Percentiles rank a stretch among this genome's conserved stretches.
Evolutionary conservation across 805 yeast genomes (phyloP).

Genomic region (Cyberlindnera galapagoensis): DNA sequence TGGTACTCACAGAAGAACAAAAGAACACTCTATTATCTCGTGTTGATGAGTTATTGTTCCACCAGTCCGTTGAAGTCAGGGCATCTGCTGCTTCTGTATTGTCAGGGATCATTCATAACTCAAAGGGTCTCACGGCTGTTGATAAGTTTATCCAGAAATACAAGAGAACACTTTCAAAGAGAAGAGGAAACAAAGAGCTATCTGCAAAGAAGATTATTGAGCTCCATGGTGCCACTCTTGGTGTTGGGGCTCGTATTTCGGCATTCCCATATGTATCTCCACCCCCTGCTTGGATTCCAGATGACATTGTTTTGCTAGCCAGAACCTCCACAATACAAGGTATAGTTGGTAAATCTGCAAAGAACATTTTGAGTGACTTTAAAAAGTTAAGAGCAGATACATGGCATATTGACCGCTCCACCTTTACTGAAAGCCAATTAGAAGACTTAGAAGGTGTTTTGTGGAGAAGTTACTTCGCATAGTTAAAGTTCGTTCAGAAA

Average conservation of each 20-base stretch:
- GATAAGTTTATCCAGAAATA: constrained; percentile 32
- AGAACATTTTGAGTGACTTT: constrained; percentile 72
- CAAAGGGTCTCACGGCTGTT: constrained; percentile 34
- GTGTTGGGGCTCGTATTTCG: constrained; percentile 78
- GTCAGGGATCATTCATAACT: constrained; percentile 68
- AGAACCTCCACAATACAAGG: constrained; percentile 72
- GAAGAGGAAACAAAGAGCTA: constrained; percentile 26
- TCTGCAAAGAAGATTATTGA: constrained; percentile 36
- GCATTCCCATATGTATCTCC: constrained; percentile 92
- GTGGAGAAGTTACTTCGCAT: constrained; percentile 90
- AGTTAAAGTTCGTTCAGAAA: no score
- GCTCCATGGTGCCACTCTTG: constrained; percentile 82
- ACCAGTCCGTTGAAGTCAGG: constrained; percentile 67
- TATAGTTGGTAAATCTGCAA: constrained; percentile 75
- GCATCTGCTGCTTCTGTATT: constrained; percentile 65
- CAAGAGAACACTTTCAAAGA: constrained; percentile 22
- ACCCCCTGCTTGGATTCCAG: constrained; percentile 87
- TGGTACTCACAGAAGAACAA: constrained; percentile 43
- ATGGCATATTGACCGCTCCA: constrained; percentile 83
- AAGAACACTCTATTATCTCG: constrained; percentile 43
- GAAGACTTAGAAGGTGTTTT: constrained; percentile 92
- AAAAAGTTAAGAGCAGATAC: constrained; percentile 92
- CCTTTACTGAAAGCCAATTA: constrained; percentile 70
- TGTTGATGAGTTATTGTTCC: constrained; percentile 48
- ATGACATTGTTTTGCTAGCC: constrained; percentile 61